These are phyloP conservation scores for Cystobasidium pallidum DNA, from an alignment of 1,284 basidiomycete genomes.

Conservation along the genomic window DNA sequence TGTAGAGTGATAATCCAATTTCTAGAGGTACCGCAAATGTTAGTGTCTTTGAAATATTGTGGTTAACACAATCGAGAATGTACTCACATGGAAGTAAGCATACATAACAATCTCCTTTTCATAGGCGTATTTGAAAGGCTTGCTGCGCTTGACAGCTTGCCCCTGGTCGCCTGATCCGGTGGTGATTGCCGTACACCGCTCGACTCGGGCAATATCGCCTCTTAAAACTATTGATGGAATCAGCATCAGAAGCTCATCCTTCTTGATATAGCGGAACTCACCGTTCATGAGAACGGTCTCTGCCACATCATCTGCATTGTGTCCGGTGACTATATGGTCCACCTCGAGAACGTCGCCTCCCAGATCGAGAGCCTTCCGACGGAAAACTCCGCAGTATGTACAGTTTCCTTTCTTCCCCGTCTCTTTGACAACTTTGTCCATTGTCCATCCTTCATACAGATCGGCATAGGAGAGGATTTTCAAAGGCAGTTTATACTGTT, in stretches of 20 bases:
- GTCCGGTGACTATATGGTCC: slow-evolving; percentile 97
- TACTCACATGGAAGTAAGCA: slow-evolving; percentile 87
- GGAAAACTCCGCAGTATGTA: slow-evolving; percentile 97
- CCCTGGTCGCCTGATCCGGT: slow-evolving; percentile 66
- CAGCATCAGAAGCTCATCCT: neutral
- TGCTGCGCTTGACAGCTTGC: slow-evolving; percentile 77
- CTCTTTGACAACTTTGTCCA: slow-evolving; percentile 92
- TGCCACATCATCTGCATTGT: slow-evolving; percentile 98
- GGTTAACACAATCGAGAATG: neutral
- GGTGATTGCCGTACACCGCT: slow-evolving; percentile 90
- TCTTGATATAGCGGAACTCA: slow-evolving; percentile 59
- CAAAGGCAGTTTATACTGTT: slow-evolving; percentile 91
- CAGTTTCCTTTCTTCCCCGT: slow-evolving; percentile 98
- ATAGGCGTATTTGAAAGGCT: slow-evolving; percentile 97
- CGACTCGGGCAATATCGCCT: slow-evolving; percentile 91
- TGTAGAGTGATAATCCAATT: slow-evolving; percentile 95
- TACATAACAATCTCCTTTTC: slow-evolving; percentile 99
- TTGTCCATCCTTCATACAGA: slow-evolving; percentile 94
- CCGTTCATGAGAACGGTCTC: slow-evolving; percentile 99
- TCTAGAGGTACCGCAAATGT: slow-evolving; percentile 48
- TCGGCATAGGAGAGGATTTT: slow-evolving; percentile 96
- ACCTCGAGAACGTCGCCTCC: slow-evolving; percentile 86
- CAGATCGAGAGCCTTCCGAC: slow-evolving; percentile 91
- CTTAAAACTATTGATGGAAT: slow-evolving; percentile 73
- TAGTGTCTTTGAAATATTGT: too few species aligned